These are phyloP conservation scores for Mrakia hoshinonis DNA, from an alignment of 768 basidiomycete species.

Conservation along the genomic window DNA sequence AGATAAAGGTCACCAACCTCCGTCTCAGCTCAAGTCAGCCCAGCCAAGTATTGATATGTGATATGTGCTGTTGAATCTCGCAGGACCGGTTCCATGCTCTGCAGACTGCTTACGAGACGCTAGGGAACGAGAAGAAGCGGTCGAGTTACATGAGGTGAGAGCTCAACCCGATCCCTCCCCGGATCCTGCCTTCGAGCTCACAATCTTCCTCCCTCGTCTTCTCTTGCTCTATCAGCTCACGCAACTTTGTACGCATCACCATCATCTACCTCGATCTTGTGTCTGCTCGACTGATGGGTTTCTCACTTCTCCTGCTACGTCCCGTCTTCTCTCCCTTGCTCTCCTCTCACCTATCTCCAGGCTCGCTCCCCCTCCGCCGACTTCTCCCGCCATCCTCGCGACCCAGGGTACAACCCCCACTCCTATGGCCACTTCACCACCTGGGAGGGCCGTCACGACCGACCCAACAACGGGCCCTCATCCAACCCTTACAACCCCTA, in stretches of 20 bases:
- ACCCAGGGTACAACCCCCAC: not conserved
- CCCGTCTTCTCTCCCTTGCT: not conserved
- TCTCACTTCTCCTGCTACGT: not conserved
- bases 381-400: not conserved
- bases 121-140: constrained; percentile 13
- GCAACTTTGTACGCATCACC: not conserved
- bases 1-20: not conserved
- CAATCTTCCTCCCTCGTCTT: not conserved
- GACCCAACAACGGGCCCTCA: not conserved
- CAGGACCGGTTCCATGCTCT: constrained; percentile 23
- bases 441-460: not conserved
- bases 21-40: too few relatives aligned
- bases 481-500: not conserved
- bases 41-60: not conserved
- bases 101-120: constrained; percentile 21
- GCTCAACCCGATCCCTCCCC: not conserved
- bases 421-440: not conserved
- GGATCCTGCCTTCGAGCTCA: constrained; percentile 1
- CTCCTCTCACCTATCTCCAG: not conserved
- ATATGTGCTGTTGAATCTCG: not conserved
- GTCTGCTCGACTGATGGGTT: not conserved
- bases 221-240: not conserved
- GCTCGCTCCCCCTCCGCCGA: not conserved
- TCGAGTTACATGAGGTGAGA: constrained; percentile 20
- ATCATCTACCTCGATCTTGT: not conserved